A percentile compares a stretch with the other conserved stretches of the same genome.
These are phyloP conservation scores for Phylloporus gajari DNA, from an alignment of 1,284 basidiomycete species.

Conservation along the genomic window DNA sequence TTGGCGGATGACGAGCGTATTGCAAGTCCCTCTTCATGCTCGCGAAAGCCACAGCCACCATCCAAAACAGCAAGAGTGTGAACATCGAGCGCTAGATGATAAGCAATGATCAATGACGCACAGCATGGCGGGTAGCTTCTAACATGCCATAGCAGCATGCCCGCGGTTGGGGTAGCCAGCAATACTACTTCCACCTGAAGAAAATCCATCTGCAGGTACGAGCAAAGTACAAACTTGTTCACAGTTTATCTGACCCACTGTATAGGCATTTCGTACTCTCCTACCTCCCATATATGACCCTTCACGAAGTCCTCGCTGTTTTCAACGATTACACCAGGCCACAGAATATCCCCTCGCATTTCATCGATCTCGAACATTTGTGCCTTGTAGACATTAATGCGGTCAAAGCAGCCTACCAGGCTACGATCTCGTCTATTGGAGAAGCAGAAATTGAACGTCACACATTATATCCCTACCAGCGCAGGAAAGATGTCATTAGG, in stretches of 20 bases:
- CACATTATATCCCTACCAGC: slow-evolving; percentile 36
- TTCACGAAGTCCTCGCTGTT: slow-evolving; percentile 25
- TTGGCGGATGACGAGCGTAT: no score
- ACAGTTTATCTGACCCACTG: not conserved
- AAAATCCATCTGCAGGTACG: not conserved
- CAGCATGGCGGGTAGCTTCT: no score
- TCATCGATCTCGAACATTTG: slow-evolving; percentile 25
- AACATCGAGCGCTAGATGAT: no score
- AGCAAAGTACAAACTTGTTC: no score
- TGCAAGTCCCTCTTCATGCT: no score
- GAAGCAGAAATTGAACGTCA: slow-evolving; percentile 37
- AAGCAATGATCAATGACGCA: no score
- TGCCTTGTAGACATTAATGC: slow-evolving; percentile 18
- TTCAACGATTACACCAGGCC: slow-evolving; percentile 20
- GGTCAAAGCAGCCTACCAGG: slow-evolving; percentile 17
- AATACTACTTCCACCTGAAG: no score
- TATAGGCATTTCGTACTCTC: not conserved
- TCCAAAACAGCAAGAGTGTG: no score
- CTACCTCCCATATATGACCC: slow-evolving; percentile 11
- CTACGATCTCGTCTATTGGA: slow-evolving; percentile 25
- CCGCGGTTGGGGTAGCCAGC: no score
- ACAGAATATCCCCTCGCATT: slow-evolving; percentile 21
- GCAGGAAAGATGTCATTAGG: slow-evolving; percentile 34
- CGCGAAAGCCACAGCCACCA: no score
- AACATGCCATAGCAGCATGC: no score